Evolutionary conservation across 164 flowering plant species (phyloP).

Genomic region (Pachysandra terminalis): DNA sequence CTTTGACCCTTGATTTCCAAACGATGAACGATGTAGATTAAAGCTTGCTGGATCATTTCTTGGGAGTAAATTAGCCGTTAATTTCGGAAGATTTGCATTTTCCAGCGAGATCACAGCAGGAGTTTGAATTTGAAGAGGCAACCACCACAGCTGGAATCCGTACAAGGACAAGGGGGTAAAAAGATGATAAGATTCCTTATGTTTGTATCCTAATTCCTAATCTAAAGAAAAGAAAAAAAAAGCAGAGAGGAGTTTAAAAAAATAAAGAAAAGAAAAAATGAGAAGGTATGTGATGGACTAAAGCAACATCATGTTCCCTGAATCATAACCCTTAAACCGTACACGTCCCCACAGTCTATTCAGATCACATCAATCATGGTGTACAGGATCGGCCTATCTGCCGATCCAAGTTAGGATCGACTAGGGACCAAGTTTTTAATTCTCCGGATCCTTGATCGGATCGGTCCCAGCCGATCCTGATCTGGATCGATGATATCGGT

Average conservation of each 20-base stretch:
- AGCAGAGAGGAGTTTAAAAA: slow-evolving; percentile 13
- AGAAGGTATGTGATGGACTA: background rate
- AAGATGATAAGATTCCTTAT: slow-evolving; percentile 57
- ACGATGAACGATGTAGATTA: background rate
- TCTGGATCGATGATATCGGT: no score
- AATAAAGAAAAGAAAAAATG: slow-evolving; percentile 1
- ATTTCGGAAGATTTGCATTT: slow-evolving; percentile 10
- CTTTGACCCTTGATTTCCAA: no score
- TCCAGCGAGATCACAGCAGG: slow-evolving; percentile 16
- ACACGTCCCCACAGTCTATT: background rate
- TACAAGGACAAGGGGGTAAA: slow-evolving; percentile 57
- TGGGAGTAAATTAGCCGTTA: slow-evolving; percentile 5
- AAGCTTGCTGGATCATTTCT: background rate
- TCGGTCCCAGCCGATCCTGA: no score
- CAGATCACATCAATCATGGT: no score
- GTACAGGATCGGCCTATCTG: no score
- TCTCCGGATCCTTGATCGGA: no score
- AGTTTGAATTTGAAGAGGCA: background rate
- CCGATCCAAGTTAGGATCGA: no score
- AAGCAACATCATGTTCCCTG: background rate
- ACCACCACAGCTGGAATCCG: slow-evolving; percentile 56
- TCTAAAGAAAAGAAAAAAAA: slow-evolving; percentile 18
- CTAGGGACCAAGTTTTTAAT: no score
- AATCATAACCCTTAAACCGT: background rate
- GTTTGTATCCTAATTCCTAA: slow-evolving; percentile 23